Conservation (phyloP, 371 early-diverging fungal species). For the Nematocida minor region DNA sequence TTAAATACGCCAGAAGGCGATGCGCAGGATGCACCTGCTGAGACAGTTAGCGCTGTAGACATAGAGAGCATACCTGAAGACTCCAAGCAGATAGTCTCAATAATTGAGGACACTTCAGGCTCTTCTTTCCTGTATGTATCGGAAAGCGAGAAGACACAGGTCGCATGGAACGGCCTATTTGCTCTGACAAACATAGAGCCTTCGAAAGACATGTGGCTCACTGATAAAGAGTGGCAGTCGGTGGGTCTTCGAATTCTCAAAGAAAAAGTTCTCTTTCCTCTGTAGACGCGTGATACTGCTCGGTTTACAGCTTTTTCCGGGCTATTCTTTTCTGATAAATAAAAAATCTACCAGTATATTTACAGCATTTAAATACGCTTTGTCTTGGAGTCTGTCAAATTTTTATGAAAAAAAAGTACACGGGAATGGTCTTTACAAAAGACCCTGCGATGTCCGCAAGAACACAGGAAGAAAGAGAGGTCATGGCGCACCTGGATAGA, state of each 20-base stretch:
- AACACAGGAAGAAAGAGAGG: conserved; percentile 41
- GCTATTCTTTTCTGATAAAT: background rate
- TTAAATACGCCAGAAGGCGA: background rate
- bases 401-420: conserved; percentile 45
- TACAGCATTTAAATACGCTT: background rate
- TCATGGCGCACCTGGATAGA: conserved; percentile 16
- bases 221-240: conserved; percentile 63
- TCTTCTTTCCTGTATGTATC: background rate
- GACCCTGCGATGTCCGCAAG: background rate
- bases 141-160: conserved; percentile 1
- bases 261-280: conserved; percentile 65
- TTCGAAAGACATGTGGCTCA: conserved; percentile 64
- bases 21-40: background rate
- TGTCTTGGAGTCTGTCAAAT: background rate
- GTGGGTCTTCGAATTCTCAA: conserved; percentile 61
- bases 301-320: background rate
- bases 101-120: background rate
- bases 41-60: background rate
- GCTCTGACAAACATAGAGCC: conserved; percentile 58
- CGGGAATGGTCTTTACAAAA: conserved; percentile 15
- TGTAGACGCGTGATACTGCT: conserved; percentile 37
- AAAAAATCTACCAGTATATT: background rate
- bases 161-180: conserved; percentile 50
- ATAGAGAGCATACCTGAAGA: background rate
- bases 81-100: background rate